A percentile compares a stretch with the other conserved stretches of the same genome.
phyloP scores from a whole-genome alignment of 306 rosid species.

The Prunus persica region DNA sequence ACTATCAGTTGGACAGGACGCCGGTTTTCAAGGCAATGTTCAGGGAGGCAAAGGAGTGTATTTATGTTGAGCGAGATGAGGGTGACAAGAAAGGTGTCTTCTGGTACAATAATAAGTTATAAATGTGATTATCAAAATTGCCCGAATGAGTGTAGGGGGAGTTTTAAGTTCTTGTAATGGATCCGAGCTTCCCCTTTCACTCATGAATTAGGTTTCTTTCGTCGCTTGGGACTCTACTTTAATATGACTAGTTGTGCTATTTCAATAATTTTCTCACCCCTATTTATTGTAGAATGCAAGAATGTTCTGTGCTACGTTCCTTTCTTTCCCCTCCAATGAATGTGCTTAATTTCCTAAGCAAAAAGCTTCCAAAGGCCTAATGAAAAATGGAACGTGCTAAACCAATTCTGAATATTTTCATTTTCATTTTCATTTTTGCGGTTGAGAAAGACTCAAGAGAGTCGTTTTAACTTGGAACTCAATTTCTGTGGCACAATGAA shows the following conservation, averaged over 20 bases:
- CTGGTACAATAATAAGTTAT: constrained; percentile 67
- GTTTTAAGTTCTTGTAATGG: constrained; percentile 4
- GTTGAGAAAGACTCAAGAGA: too few species aligned
- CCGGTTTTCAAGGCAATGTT: constrained; percentile 62
- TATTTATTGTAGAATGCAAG: not conserved
- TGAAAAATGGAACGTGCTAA: too few species aligned
- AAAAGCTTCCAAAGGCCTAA: too few species aligned
- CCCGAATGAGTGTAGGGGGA: not conserved
- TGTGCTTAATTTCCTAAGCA: too few species aligned
- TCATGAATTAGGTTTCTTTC: constrained; percentile 10
- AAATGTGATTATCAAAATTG: constrained; percentile 21
- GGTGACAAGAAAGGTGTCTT: constrained; percentile 49
- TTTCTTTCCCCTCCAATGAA: not conserved
- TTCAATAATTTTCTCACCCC: not conserved
- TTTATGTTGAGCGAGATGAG: constrained; percentile 74
- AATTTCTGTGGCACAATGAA: not conserved
- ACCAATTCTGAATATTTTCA: too few species aligned
- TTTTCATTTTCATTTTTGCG: too few species aligned
- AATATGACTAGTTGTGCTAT: not conserved
- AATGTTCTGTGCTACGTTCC: not conserved
- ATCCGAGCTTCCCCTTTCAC: constrained; percentile 8
- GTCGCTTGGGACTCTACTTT: not conserved
- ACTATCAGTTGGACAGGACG: constrained; percentile 67
- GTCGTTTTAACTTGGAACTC: too few species aligned
- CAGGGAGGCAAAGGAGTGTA: constrained; percentile 76